phyloP scores from a whole-genome alignment of 1,284 basidiomycete genomes.

The Bjerkandera adusta region DNA sequence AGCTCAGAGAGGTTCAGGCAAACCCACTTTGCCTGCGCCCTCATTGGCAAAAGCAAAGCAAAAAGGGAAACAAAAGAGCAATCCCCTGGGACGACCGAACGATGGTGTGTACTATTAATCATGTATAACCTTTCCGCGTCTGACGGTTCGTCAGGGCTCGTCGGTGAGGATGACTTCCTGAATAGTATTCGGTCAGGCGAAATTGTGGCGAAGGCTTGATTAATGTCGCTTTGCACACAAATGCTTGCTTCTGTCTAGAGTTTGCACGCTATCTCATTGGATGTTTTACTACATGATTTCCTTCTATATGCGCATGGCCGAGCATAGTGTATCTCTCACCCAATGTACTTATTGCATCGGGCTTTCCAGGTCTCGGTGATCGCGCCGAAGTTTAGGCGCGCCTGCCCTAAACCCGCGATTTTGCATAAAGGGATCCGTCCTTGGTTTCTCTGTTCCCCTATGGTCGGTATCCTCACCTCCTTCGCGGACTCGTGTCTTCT shows the following conservation, averaged over 20 bases:
- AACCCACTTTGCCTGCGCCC: conserved; percentile 68
- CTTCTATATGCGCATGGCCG: not conserved
- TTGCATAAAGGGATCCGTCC: conserved; percentile 28
- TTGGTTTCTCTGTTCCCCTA: conserved; percentile 21
- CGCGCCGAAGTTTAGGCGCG: too few relatives aligned
- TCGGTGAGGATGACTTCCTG: conserved; percentile 73
- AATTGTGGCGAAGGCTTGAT: conserved; percentile 34
- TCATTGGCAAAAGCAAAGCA: conserved; percentile 39
- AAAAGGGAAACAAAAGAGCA: conserved; percentile 53
- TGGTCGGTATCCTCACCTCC: conserved; percentile 29
- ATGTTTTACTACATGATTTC: not conserved
- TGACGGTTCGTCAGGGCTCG: conserved; percentile 35
- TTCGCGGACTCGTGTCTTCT: conserved; percentile 11
- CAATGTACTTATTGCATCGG: not conserved
- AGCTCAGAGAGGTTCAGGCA: conserved; percentile 63
- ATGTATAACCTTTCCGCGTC: not conserved
- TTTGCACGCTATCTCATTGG: too few relatives aligned
- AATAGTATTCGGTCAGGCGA: conserved; percentile 78
- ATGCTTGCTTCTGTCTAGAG: too few relatives aligned
- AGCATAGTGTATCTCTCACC: not conserved
- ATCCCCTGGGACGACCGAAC: conserved; percentile 49
- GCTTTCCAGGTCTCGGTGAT: not conserved
- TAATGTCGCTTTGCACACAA: too few relatives aligned
- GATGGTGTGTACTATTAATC: conserved; percentile 43
- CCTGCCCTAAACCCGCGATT: conserved; percentile 30